Evolutionary conservation across 2,329 filamentous ascomycete species (phyloP).

Genomic region (Claviceps arundinis): DNA sequence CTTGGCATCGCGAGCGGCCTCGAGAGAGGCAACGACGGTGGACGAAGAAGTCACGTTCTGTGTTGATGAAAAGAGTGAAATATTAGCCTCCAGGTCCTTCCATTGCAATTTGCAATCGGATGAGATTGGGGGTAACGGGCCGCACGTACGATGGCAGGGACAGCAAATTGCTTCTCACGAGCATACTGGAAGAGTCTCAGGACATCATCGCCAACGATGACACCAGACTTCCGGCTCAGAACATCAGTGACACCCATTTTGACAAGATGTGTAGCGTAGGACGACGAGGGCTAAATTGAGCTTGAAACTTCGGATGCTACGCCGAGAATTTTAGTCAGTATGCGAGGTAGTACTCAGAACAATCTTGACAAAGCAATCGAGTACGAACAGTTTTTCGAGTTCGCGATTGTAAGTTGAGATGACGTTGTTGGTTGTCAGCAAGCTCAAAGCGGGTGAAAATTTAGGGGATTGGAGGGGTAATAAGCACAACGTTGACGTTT

Average conservation of each 20-base stretch:
- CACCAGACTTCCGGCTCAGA: conserved; percentile 38
- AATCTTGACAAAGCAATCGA: background rate
- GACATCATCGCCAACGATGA: conserved; percentile 42
- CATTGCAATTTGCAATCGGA: background rate
- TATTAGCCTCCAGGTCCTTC: background rate
- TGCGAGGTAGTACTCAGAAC: background rate
- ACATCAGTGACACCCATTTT: conserved; percentile 26
- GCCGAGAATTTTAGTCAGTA: background rate
- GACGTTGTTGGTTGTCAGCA: background rate
- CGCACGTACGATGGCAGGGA: conserved; percentile 54
- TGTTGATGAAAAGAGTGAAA: too few relatives aligned
- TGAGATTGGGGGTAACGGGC: background rate
- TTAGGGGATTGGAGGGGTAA: conserved; percentile 1
- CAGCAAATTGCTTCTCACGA: conserved; percentile 75
- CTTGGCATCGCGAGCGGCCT: conserved; percentile 88
- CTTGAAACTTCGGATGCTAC: background rate
- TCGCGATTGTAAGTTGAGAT: background rate
- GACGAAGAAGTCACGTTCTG: conserved; percentile 87
- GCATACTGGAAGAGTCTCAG: conserved; percentile 73
- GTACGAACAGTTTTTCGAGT: background rate
- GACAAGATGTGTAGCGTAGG: conserved; percentile 1
- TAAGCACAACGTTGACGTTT: background rate
- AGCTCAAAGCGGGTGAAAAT: background rate
- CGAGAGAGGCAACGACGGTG: conserved; percentile 62
- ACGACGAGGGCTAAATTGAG: background rate